phyloP scores from a whole-genome alignment of 164 flowering plant genomes.

The Kingdonia uniflora region DNA sequence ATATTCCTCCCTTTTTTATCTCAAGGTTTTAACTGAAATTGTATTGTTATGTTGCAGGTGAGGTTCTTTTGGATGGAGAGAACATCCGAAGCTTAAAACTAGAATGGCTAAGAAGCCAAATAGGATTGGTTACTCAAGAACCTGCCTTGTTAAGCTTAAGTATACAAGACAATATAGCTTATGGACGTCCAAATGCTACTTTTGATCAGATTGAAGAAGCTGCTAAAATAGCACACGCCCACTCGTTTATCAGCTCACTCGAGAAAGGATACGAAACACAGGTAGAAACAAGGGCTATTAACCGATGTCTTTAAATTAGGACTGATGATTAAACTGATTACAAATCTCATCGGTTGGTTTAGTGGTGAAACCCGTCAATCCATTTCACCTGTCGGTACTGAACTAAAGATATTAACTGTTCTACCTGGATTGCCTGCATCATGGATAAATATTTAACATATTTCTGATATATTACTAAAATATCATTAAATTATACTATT shows the following conservation, averaged over 20 bases:
- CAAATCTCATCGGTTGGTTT: too few species aligned
- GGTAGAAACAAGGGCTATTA: conserved; percentile 27
- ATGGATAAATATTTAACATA: too few species aligned
- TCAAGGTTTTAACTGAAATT: conserved; percentile 5
- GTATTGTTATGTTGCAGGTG: conserved; percentile 49
- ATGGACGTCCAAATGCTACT: conserved; percentile 68
- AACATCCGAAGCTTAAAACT: conserved; percentile 79
- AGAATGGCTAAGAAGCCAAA: conserved; percentile 93
- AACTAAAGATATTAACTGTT: too few species aligned
- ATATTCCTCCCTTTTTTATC: too few species aligned
- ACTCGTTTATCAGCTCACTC: conserved; percentile 91
- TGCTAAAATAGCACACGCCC: conserved; percentile 96
- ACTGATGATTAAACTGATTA: too few species aligned
- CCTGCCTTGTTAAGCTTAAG: conserved; percentile 97
- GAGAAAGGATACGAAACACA: conserved; percentile 86
- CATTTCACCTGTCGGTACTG: too few species aligned
- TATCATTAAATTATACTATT: too few species aligned
- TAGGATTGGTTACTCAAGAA: conserved; percentile 94
- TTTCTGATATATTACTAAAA: too few species aligned
- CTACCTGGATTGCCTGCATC: too few species aligned
- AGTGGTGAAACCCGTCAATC: too few species aligned
- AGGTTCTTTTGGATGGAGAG: conserved; percentile 94
- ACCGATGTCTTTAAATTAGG: too few species aligned
- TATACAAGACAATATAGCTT: conserved; percentile 89
- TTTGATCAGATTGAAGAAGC: conserved; percentile 92